These are phyloP conservation scores for Juglanconis juglandina DNA, from an alignment of 2,329 filamentous ascomycete genomes.

Conservation along the genomic window DNA sequence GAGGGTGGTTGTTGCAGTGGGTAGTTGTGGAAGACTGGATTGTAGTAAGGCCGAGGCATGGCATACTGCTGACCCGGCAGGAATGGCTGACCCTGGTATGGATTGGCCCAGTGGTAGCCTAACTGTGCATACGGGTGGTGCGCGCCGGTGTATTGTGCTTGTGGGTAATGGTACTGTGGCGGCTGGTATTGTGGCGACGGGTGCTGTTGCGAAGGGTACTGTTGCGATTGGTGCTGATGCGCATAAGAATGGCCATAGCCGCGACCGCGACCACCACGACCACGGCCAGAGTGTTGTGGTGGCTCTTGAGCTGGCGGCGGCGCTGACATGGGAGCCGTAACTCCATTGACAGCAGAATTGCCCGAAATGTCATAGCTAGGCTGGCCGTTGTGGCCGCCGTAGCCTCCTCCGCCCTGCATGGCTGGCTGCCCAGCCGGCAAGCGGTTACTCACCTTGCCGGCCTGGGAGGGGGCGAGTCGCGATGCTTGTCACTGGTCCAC, in stretches of 20 bases:
- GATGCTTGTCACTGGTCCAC: conserved; percentile 28
- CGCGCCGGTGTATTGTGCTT: not conserved
- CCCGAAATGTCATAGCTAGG: conserved; percentile 13
- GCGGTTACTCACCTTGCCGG: conserved; percentile 75
- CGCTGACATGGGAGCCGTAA: conserved; percentile 8
- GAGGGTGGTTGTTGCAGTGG: not conserved
- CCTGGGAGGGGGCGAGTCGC: conserved; percentile 44
- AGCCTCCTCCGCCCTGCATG: conserved; percentile 42
- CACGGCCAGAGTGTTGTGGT: conserved; percentile 19
- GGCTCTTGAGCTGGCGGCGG: conserved; percentile 7
- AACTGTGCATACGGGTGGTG: conserved; percentile 7
- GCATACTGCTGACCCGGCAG: too few relatives aligned
- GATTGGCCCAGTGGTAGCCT: not conserved
- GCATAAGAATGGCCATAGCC: conserved; percentile 6
- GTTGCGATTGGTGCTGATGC: conserved; percentile 15
- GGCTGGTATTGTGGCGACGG: conserved; percentile 1
- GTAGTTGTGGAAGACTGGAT: not conserved
- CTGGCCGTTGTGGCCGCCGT: conserved; percentile 9
- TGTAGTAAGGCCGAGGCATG: not conserved
- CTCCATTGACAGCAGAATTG: conserved; percentile 17
- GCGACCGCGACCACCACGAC: not conserved
- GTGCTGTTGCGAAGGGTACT: conserved; percentile 24
- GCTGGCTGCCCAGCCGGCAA: conserved; percentile 69
- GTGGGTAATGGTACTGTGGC: not conserved
- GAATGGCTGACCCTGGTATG: not conserved